Conservation (phyloP, 2,329 filamentous ascomycete species). For the Fusarium sp. region DNA sequence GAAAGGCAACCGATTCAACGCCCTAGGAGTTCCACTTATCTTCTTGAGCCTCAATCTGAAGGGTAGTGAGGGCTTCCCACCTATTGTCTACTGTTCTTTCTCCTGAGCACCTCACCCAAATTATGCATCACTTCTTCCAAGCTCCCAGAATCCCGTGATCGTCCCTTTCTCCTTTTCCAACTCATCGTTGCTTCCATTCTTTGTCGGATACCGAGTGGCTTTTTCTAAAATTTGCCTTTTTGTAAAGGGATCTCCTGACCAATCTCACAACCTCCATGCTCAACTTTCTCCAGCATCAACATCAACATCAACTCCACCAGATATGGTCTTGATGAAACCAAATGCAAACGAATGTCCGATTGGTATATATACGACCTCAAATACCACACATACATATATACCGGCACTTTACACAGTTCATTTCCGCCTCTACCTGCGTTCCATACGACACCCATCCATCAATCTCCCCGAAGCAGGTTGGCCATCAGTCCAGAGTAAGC, state of each 20-base stretch:
- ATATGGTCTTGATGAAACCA: too few relatives aligned
- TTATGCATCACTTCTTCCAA: background rate
- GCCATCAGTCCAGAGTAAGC: constrained; percentile 22
- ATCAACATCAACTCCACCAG: background rate
- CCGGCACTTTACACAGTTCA: too few relatives aligned
- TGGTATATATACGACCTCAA: background rate
- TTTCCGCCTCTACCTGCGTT: background rate
- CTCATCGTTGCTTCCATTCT: too few relatives aligned
- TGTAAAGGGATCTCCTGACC: background rate
- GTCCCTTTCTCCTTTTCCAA: background rate
- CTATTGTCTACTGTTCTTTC: background rate
- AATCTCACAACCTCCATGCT: background rate
- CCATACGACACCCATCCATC: background rate
- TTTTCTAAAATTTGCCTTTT: background rate
- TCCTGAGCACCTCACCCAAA: background rate
- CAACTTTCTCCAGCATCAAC: background rate
- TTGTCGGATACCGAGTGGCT: too few relatives aligned
- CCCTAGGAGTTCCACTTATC: background rate
- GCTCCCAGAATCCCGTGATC: background rate
- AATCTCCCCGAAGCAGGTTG: constrained; percentile 6
- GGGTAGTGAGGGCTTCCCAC: background rate
- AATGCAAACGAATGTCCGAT: background rate
- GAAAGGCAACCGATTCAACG: background rate
- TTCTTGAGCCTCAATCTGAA: background rate
- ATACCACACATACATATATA: background rate